Evolutionary conservation across 2,329 filamentous ascomycete genomes (phyloP).

Genomic region (Simplicillium sp.): DNA sequence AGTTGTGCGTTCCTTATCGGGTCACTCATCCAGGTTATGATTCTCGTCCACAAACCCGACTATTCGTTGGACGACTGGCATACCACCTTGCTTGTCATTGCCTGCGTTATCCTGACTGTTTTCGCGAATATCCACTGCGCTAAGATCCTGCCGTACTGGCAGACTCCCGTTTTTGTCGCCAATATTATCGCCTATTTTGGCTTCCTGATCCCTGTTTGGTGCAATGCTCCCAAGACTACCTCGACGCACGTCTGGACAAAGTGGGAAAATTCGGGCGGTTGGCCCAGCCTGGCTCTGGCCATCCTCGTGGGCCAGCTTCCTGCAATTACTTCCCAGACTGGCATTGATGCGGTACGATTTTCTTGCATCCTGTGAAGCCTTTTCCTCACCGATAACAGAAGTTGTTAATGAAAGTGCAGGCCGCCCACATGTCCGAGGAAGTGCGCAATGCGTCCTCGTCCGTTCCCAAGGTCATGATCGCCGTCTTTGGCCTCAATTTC

Average conservation of each 20-base stretch:
- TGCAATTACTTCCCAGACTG: constrained; percentile 6
- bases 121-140: constrained; percentile 5
- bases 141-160: constrained; percentile 7
- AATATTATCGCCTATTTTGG: constrained; percentile 8
- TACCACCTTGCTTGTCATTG: constrained; percentile 6
- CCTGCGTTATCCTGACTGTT: constrained; percentile 3
- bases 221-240: constrained; percentile 6
- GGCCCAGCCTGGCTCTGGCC: constrained; percentile 6
- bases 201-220: constrained; percentile 8
- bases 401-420: not conserved
- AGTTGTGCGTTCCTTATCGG: constrained; percentile 7
- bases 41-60: constrained; percentile 4
- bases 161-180: constrained; percentile 8
- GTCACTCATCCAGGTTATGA: constrained; percentile 8
- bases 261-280: constrained; percentile 8
- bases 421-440: constrained; percentile 9
- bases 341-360: constrained; percentile 4
- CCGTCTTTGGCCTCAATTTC: constrained; percentile 3
- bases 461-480: constrained; percentile 7
- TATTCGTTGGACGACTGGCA: constrained; percentile 8
- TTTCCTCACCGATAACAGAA: too few relatives aligned
- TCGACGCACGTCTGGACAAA: constrained; percentile 8
- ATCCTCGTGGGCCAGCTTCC: constrained; percentile 9
- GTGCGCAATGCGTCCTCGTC: constrained; percentile 8
- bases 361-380: too few relatives aligned